phyloP scores from a whole-genome alignment of 768 basidiomycete genomes.

The Multifurca ochricompacta region DNA sequence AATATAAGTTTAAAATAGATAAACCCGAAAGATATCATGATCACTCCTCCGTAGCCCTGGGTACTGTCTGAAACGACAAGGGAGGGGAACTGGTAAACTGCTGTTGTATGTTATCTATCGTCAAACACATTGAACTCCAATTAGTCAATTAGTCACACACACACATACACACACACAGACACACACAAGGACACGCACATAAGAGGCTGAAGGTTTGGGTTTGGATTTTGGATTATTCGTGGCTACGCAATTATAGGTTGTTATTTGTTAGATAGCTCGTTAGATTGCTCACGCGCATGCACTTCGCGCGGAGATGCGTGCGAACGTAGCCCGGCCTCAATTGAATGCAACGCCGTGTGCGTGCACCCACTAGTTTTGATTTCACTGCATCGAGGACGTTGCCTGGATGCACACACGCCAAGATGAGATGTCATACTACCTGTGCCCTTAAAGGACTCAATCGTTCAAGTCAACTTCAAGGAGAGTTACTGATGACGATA shows the following conservation, averaged over 20 bases:
- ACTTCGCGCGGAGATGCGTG: conserved; percentile 2
- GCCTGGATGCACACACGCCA: too few species aligned
- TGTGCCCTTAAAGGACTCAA: background rate
- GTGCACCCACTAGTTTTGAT: too few species aligned
- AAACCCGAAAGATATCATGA: background rate
- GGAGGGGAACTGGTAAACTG: background rate
- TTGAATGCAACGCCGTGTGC: background rate
- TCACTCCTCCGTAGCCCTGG: background rate
- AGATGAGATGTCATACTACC: background rate
- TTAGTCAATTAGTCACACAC: too few species aligned
- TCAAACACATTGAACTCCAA: too few species aligned
- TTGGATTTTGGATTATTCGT: background rate
- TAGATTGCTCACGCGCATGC: background rate
- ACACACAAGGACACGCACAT: background rate
- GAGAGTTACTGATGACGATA: background rate
- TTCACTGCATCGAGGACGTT: too few species aligned
- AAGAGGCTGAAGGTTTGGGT: too few species aligned
- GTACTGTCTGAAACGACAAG: background rate
- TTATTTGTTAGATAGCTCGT: background rate
- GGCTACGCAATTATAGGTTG: background rate
- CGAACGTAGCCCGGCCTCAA: background rate
- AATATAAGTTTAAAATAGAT: background rate
- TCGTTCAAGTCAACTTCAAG: too few species aligned
- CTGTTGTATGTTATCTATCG: background rate
- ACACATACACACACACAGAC: too few species aligned